These are phyloP conservation scores for Ogataea philodendri DNA, from an alignment of 805 yeast species.

Conservation along the genomic window DNA sequence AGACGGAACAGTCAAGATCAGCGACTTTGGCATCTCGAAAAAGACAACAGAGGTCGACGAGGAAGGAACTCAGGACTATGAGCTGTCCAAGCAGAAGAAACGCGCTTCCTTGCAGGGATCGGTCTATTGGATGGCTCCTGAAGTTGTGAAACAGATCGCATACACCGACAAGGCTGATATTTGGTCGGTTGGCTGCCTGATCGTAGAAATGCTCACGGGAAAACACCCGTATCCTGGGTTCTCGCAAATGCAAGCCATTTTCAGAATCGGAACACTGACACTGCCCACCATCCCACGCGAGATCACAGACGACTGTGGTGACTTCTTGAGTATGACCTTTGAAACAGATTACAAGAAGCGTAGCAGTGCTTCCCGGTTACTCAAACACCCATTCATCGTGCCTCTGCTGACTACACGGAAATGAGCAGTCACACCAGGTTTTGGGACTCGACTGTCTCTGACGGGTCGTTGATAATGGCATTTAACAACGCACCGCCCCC, in stretches of 20 bases:
- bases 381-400: conserved; percentile 61
- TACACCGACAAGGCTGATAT: conserved; percentile 93
- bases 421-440: conserved; percentile 19
- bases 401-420: conserved; percentile 47
- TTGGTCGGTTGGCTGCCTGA: conserved; percentile 95
- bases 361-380: conserved; percentile 68
- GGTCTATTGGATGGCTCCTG: conserved; percentile 99
- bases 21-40: conserved; percentile 66
- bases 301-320: conserved; percentile 65
- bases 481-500: conserved; percentile 23
- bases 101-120: conserved; percentile 92
- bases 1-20: conserved; percentile 59
- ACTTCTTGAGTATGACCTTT: conserved; percentile 65
- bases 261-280: conserved; percentile 83
- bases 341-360: conserved; percentile 72
- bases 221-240: conserved; percentile 94
- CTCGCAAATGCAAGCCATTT: conserved; percentile 95
- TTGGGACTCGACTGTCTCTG: conserved; percentile 5
- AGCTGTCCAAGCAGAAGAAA: conserved; percentile 47
- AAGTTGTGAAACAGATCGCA: conserved; percentile 90
- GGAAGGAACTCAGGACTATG: conserved; percentile 23
- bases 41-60: conserved; percentile 39
- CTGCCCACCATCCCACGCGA: conserved; percentile 77
- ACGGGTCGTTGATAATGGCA: conserved; percentile 14
- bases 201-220: conserved; percentile 95